Base-by-base conservation (phyloP, 2,329 filamentous ascomycete genomes). In the Cordyceps fumosorosea region DNA sequence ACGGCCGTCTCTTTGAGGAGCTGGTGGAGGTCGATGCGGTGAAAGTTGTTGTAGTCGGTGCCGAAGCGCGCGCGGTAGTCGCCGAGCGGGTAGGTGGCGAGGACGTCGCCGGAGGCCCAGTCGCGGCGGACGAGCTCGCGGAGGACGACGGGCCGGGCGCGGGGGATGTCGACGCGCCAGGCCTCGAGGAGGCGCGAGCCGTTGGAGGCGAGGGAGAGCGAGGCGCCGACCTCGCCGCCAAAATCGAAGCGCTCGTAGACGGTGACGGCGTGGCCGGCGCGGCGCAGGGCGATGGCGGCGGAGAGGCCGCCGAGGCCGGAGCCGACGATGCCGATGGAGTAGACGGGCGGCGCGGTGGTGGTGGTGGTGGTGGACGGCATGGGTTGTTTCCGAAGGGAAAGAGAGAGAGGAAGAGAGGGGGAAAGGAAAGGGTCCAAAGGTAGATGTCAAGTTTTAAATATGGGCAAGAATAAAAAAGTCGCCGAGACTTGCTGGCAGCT, bases 171-270 rank as follows among this genome's bases (percentile, higher is more conserved):
- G 3, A 88, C 81, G 0, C 75, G 76, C 86, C 86, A 88, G 67
- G 85, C 82, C 61, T 84, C 77, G 7, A 88, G 73, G 82, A 84
- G 88, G 50, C 82, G 78, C 1, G 84, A 85, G 3, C 84, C 85
- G 64, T 88, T 88, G 3, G 86, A 84, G 7, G 85, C 85, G 65
- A 84, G 86, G 3, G 80, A 84, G 2, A 87, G 77, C 2, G 84
- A 86, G 3, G 84, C 84, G 12, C 86, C 85, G 0, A 86, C 84
- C 69, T 88, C 85, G n/a, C 84, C 83, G 5, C 78, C 84, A 65
- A 84, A 88, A 71, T 88, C 82, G 54, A 79, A 77, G 40, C 81
- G 80, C 68, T 87, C 85, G 67, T 88, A 88, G 63, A 89, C 80
- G 26, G 82, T 85, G 18, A 79, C 73, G 20, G 64, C 62, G 64